phyloP scores from a whole-genome alignment of 139 green algal species.

The Pseudopediastrum boryanum region DNA sequence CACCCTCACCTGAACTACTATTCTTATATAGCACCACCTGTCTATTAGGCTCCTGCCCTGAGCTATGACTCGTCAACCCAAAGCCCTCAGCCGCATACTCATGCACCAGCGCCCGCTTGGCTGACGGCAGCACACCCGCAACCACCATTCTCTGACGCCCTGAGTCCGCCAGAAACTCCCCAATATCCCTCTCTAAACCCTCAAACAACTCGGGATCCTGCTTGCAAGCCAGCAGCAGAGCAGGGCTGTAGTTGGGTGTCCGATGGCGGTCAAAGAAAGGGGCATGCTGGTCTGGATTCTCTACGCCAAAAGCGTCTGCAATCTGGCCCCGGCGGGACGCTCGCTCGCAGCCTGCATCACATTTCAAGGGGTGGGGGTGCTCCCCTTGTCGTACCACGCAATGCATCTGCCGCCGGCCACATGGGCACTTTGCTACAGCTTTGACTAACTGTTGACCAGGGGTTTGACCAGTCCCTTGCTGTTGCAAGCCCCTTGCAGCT shows the following conservation, averaged over 20 bases:
- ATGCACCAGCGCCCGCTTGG: conserved; percentile 61
- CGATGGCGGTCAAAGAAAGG: conserved; percentile 59
- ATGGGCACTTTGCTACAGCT: conserved; percentile 57
- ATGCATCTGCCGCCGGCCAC: conserved; percentile 60
- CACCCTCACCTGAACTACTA: conserved; percentile 10
- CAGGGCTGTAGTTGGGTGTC: conserved; percentile 36
- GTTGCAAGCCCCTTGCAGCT: not conserved
- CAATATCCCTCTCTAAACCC: conserved; percentile 61
- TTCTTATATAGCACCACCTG: conserved; percentile 65
- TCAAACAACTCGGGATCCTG: conserved; percentile 47
- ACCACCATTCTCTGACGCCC: not conserved
- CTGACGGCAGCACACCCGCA: conserved; percentile 43
- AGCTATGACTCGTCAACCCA: conserved; percentile 52
- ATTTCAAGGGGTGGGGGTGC: conserved; percentile 46
- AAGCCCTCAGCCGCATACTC: conserved; percentile 63
- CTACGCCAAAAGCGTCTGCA: conserved; percentile 73
- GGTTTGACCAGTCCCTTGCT: conserved; percentile 5
- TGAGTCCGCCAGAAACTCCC: conserved; percentile 50
- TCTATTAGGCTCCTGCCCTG: conserved; percentile 54
- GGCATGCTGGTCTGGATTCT: conserved; percentile 47
- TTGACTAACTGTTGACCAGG: conserved; percentile 13
- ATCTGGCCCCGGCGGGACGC: conserved; percentile 48
- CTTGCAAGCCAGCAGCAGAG: conserved; percentile 58
- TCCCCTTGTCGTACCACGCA: conserved; percentile 43
- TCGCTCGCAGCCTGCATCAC: conserved; percentile 59